Percentiles rank a stretch among this genome's conserved stretches.
Conservation (phyloP, 257 asterid genomes). For the Plectranthus barbatus region DNA sequence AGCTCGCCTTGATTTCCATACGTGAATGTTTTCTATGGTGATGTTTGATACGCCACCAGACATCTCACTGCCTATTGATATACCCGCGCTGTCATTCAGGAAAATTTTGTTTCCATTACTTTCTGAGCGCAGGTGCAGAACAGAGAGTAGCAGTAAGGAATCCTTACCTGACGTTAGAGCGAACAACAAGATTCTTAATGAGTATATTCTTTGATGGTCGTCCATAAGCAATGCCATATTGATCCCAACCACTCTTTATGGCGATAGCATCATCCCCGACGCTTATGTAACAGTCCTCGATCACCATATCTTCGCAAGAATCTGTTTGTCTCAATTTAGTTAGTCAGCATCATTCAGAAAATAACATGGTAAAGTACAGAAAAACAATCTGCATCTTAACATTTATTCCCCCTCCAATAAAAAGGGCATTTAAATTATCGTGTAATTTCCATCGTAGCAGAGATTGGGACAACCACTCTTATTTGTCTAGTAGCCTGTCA, state of each 20-base stretch:
- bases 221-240: conserved; percentile 70
- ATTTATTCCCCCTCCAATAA: not conserved
- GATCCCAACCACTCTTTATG: conserved; percentile 99
- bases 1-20: conserved; percentile 89
- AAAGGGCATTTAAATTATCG: not conserved
- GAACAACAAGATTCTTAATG: conserved; percentile 72
- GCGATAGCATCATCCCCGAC: conserved; percentile 96
- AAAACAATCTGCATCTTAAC: not conserved
- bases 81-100: conserved; percentile 62
- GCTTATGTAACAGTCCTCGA: conserved; percentile 92
- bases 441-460: not conserved
- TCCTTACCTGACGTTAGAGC: conserved; percentile 88
- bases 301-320: conserved; percentile 88
- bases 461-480: not conserved
- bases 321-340: conserved; percentile 37
- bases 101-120: not conserved
- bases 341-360: conserved; percentile 6
- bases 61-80: conserved; percentile 99
- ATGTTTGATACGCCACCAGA: conserved; percentile 91
- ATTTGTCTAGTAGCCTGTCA: not conserved
- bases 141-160: not conserved
- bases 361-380: not conserved
- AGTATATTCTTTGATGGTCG: conserved; percentile 74
- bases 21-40: conserved; percentile 58
- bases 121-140: not conserved